Evolutionary conservation across 306 rosid species (phyloP).

Genomic region (Prunus davidiana): DNA sequence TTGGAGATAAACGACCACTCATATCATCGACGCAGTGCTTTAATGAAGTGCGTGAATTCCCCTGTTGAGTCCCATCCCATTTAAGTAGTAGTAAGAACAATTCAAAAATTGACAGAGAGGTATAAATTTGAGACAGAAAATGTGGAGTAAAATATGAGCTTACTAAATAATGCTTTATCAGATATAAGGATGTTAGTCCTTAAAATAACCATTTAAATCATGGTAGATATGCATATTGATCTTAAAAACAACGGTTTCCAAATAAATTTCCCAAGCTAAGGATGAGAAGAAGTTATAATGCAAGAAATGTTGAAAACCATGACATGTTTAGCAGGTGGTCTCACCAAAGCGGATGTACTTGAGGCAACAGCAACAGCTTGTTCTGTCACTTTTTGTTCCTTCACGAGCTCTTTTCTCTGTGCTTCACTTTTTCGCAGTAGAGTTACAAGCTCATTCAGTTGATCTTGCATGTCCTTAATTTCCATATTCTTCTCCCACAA

Average conservation of each 20-base stretch:
- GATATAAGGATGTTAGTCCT: too few relatives aligned
- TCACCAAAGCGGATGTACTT: constrained; percentile 51
- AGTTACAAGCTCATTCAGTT: constrained; percentile 54
- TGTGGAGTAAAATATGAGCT: too few relatives aligned
- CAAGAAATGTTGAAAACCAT: constrained; percentile 3
- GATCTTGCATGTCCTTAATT: constrained; percentile 69
- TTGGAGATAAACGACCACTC: constrained; percentile 62
- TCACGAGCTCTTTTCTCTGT: constrained; percentile 54
- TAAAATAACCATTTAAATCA: background rate
- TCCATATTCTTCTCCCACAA: constrained; percentile 73
- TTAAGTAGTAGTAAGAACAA: constrained; percentile 13
- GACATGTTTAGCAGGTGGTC: constrained; percentile 14
- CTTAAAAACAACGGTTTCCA: constrained; percentile 5
- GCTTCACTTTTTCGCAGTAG: constrained; percentile 62
- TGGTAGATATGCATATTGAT: constrained; percentile 11
- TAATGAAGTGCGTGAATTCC: constrained; percentile 39
- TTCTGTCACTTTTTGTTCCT: constrained; percentile 55
- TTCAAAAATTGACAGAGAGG: constrained; percentile 3
- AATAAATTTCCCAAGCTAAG: constrained; percentile 21
- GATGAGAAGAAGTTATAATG: constrained; percentile 11
- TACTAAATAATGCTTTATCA: too few relatives aligned
- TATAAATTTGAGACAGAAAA: background rate
- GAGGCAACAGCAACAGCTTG: constrained; percentile 43
- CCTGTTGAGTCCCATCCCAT: constrained; percentile 43
- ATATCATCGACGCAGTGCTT: constrained; percentile 72